Conservation (phyloP, 2,329 filamentous ascomycete genomes). For the Ilyonectria destructans region DNA sequence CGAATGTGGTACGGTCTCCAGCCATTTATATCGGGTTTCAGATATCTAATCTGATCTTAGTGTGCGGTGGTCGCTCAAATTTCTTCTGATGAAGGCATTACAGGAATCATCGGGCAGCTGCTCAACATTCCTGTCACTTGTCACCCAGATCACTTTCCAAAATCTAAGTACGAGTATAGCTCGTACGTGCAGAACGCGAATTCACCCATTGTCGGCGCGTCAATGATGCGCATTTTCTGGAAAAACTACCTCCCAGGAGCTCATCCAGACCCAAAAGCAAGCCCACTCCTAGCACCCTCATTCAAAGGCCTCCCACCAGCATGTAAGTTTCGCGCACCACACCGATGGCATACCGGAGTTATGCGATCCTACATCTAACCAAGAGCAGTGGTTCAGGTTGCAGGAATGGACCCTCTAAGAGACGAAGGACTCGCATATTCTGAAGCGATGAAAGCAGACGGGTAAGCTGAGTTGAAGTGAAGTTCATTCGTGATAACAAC, state of each 20-base stretch:
- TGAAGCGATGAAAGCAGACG: neutral
- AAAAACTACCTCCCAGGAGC: slow-evolving; percentile 23
- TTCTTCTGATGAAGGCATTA: neutral
- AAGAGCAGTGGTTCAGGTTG: slow-evolving; percentile 20
- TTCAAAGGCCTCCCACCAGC: slow-evolving; percentile 22
- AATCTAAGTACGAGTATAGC: slow-evolving; percentile 1
- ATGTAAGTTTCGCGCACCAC: neutral
- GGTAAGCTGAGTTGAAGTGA: neutral
- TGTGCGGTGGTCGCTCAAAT: slow-evolving; percentile 6
- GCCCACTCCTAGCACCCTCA: slow-evolving; percentile 12
- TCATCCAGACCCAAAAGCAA: slow-evolving; percentile 4
- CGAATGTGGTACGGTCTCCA: slow-evolving; percentile 12
- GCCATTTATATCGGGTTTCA: no score
- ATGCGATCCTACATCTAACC: neutral
- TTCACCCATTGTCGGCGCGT: slow-evolving; percentile 15
- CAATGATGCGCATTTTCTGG: slow-evolving; percentile 24
- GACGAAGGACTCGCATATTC: slow-evolving; percentile 32
- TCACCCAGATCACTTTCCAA: slow-evolving; percentile 29
- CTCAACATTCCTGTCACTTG: slow-evolving; percentile 32
- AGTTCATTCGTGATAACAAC: neutral
- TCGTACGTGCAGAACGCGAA: slow-evolving; percentile 19
- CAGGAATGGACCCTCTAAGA: slow-evolving; percentile 27
- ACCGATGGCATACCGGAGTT: neutral
- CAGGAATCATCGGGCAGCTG: slow-evolving; percentile 21
- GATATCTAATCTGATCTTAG: neutral